phyloP scores from a whole-genome alignment of 202 grass and related monocot genomes.

The Elaeis oleifera region DNA sequence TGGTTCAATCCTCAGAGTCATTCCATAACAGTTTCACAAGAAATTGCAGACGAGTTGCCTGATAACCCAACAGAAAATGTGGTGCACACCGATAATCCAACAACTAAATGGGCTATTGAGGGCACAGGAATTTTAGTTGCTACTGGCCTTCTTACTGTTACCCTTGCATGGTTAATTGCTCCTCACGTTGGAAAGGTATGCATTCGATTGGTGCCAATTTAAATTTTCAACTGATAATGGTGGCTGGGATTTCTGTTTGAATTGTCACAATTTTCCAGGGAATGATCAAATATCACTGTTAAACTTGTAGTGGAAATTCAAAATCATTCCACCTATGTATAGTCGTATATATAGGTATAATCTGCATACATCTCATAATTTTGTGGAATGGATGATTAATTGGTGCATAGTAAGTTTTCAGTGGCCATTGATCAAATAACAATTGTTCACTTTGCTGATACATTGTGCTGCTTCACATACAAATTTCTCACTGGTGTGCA shows the following conservation, averaged over 20 bases:
- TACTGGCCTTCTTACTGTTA: conserved; percentile 42
- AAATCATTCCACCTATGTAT: too few relatives aligned
- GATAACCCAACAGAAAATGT: conserved; percentile 40
- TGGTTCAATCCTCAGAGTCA: conserved; percentile 82
- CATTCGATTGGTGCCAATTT: conserved; percentile 1
- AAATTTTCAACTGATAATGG: too few relatives aligned
- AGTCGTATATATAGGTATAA: too few relatives aligned
- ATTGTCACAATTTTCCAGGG: too few relatives aligned
- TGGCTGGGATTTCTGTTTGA: too few relatives aligned
- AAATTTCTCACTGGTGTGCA: conserved; percentile 32
- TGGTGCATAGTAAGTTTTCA: too few relatives aligned
- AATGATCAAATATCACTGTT: too few relatives aligned
- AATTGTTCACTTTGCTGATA: not conserved
- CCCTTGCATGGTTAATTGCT: conserved; percentile 71
- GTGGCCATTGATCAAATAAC: too few relatives aligned
- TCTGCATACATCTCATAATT: too few relatives aligned
- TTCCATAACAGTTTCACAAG: conserved; percentile 36
- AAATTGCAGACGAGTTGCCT: conserved; percentile 26
- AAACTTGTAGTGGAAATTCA: too few relatives aligned
- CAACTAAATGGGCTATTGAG: conserved; percentile 43
- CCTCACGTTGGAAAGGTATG: conserved; percentile 79
- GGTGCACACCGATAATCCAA: conserved; percentile 22
- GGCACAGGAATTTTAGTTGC: conserved; percentile 62
- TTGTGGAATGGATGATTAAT: too few relatives aligned
- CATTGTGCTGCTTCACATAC: conserved; percentile 6